A percentile compares a stretch with the other conserved stretches of the same genome.
Evolutionary conservation across 2,329 filamentous ascomycete genomes (phyloP).

Genomic region (Colletotrichum falcatum): DNA sequence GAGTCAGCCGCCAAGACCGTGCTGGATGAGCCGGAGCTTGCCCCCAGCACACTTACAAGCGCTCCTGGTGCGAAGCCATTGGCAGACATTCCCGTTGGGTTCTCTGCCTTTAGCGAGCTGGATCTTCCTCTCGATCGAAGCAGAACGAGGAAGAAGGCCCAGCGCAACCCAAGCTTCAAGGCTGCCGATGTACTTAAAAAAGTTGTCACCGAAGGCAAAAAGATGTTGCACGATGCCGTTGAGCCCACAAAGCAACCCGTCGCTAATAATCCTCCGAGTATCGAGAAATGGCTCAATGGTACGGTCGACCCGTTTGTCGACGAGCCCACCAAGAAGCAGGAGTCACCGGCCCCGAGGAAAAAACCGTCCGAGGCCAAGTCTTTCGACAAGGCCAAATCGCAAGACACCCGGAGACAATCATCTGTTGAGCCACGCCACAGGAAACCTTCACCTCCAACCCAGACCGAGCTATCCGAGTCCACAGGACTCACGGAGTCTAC

Average conservation of each 20-base stretch:
- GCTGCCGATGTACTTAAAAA: constrained; percentile 72
- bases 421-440: constrained; percentile 44
- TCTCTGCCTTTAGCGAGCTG: constrained; percentile 75
- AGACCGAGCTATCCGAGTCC: constrained; percentile 43
- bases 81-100: constrained; percentile 72
- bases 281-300: constrained; percentile 73
- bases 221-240: constrained; percentile 71
- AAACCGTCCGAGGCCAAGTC: constrained; percentile 51
- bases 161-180: constrained; percentile 69
- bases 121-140: constrained; percentile 64
- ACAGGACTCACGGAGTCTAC: constrained; percentile 34
- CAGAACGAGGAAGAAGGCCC: constrained; percentile 58
- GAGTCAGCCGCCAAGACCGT: constrained; percentile 42
- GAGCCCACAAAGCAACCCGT: constrained; percentile 65
- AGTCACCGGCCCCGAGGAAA: constrained; percentile 46
- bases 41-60: constrained; percentile 52
- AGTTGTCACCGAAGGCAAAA: constrained; percentile 72
- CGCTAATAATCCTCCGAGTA: constrained; percentile 70
- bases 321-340: constrained; percentile 40
- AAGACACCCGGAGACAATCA: constrained; percentile 44
- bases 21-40: constrained; percentile 49
- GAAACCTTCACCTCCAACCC: constrained; percentile 43
- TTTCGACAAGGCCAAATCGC: constrained; percentile 35
- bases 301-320: constrained; percentile 74
- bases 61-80: constrained; percentile 60